Percentiles rank a stretch among this genome's conserved stretches.
Conservation (phyloP, 169 alveolate species). For the Neospora caninum region DNA sequence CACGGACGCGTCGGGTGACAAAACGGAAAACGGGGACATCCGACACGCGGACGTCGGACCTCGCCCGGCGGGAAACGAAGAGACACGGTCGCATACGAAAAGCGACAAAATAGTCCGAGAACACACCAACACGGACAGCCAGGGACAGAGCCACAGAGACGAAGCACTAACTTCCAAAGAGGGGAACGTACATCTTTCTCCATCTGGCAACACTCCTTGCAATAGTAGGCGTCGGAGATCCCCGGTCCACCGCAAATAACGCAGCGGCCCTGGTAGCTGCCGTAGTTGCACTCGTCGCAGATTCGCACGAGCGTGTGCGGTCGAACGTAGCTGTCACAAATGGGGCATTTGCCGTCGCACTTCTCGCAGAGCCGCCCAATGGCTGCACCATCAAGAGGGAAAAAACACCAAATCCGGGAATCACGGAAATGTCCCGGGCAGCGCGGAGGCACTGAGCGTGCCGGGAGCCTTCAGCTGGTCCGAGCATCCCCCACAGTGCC, state of each 20-base stretch:
- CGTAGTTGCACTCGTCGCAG: constrained; percentile 99
- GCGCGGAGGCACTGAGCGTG: no score
- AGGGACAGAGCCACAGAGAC: no score
- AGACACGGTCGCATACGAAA: no score
- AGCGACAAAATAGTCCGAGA: no score
- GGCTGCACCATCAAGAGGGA: constrained; percentile 75
- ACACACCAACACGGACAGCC: no score
- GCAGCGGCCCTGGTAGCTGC: constrained; percentile 97
- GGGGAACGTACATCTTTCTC: constrained; percentile 93
- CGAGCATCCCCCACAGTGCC: no score
- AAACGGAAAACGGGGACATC: neutral
- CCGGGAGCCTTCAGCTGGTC: no score
- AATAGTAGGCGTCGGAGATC: constrained; percentile 98
- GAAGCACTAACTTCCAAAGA: neutral
- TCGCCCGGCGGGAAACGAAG: neutral
- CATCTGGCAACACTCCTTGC: constrained; percentile 97
- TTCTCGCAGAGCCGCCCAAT: constrained; percentile 98
- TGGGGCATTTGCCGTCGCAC: constrained; percentile 98
- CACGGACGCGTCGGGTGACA: neutral
- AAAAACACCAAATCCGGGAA: no score
- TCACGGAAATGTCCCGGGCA: no score
- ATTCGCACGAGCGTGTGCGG: constrained; percentile 96
- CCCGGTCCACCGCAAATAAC: constrained; percentile 99
- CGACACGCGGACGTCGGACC: neutral
- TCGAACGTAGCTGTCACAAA: constrained; percentile 99